Evolutionary conservation across 1,284 basidiomycete species (phyloP).

Genomic region (Prillingera fragicola): DNA sequence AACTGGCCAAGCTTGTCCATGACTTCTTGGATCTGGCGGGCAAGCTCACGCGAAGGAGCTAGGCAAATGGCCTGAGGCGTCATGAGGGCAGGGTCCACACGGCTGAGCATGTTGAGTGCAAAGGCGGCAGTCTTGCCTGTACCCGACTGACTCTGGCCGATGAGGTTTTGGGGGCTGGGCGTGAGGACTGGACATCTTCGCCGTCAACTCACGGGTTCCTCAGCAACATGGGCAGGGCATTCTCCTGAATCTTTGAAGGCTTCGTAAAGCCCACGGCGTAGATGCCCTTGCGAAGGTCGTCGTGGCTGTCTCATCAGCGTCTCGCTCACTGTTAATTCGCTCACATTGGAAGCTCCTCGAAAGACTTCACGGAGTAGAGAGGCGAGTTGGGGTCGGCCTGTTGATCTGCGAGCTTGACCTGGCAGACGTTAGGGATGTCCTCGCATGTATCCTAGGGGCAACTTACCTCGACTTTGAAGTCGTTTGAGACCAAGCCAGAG

Average conservation of each 20-base stretch:
- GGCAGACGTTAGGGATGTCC: neutral
- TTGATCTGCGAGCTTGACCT: slow-evolving; percentile 97
- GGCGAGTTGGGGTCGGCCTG: slow-evolving; percentile 95
- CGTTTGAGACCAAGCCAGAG: slow-evolving; percentile 37
- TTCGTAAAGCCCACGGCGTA: slow-evolving; percentile 96
- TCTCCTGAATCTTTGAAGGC: slow-evolving; percentile 98
- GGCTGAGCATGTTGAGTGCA: slow-evolving; percentile 92
- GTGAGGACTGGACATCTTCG: neutral
- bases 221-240: slow-evolving; percentile 86
- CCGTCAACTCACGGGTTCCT: slow-evolving; percentile 68
- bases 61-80: slow-evolving; percentile 91
- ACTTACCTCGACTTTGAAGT: slow-evolving; percentile 42
- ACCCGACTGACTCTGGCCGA: slow-evolving; percentile 98
- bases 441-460: neutral
- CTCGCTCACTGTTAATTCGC: slow-evolving; percentile 31
- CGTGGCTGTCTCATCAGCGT: slow-evolving; percentile 56
- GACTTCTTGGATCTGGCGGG: slow-evolving; percentile 95
- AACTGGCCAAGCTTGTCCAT: slow-evolving; percentile 92
- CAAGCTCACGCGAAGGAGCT: slow-evolving; percentile 91
- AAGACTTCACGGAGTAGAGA: slow-evolving; percentile 86
- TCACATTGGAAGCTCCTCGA: slow-evolving; percentile 88
- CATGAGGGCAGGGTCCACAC: slow-evolving; percentile 76
- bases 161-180: slow-evolving; percentile 87
- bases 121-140: slow-evolving; percentile 99
- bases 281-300: slow-evolving; percentile 90